Evolutionary conservation across 768 basidiomycete genomes (phyloP), one percentile per base, ranked within the genome.

Genomic region (Mycena vulgaris): DNA sequence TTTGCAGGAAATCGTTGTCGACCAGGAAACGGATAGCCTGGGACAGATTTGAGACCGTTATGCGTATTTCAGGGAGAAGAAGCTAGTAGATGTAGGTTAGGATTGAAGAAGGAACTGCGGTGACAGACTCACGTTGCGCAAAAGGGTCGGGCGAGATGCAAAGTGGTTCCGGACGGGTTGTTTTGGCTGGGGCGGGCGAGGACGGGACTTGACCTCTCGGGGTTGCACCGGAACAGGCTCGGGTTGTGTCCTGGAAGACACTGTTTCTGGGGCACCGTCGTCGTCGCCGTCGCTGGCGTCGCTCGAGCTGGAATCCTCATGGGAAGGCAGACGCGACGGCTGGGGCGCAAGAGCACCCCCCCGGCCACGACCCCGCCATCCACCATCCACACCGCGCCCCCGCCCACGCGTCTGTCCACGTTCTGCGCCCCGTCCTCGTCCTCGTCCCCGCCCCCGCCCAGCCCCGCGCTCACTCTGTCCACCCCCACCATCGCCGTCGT

Each of bases 21-120:
- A 95, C 95, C 21, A 97, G 80, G 80, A 98, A 98, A 33, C 88
- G 90, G 71, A 98, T 94, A 6, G 94, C 95, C 79, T 98, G 97
- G 0, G 96, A 96, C 6, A 98, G 85, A 79, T 96, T 96, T 2
- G 95, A 97, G 5, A 96, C 87, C 0, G 96, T 97, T 72, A 94
- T 86, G 31, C 92, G 89, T 42, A 97, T 96, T 77, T 97, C 96
- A 16, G 93, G 94, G 23, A 92, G 83, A 6, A 98, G 86, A 16
- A 98, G 83, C 94, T 96, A 74, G 31, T 45, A 60, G 35, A 27
- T n/a, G 19, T 28, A 56, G 27, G 27, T 75, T 52, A 76, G 58
- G 21, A 25, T 55, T 17, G 58, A 27, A n/a, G n/a, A 5, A 52
- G 19, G 40, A 21, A 59, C 59, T 5, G 30, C 37, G 49, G 51